Evolutionary conservation across 139 green algal genomes (phyloP), one percentile per base, ranked within the genome.

Genomic region (Closterium sp.): DNA sequence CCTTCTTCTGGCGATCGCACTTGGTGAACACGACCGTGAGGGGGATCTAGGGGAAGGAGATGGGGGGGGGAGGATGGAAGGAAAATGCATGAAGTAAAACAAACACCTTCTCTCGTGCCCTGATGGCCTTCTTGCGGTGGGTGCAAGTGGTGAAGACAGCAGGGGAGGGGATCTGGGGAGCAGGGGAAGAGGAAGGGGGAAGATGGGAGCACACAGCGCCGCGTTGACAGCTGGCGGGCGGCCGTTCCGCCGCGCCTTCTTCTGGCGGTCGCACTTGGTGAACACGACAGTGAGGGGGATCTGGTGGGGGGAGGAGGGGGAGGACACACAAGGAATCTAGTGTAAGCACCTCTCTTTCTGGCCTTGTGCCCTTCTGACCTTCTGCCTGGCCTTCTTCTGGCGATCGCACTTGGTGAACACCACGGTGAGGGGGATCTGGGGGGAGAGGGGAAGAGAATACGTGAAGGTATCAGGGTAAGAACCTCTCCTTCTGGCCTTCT

Each of bases 221-320:
- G 92, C 73, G 86, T 95, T 95, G 27, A 95, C 93, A n/a, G 84
- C 79, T 19, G 31, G 34, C 70, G 84, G 89, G 17, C 28, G 31
- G 7, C 86, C 86, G 34, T 92, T 92, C 29, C 89, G 89, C 93
- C 70, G 91, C 24, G 93, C 95, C 87, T 95, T 95, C 87, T 92
- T 95, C 31, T n/a, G 50, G 30, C 90, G 88, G 90, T 95, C 94
- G 62, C 85, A 91, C 70, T 98, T 98, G n/a, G 97, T 97, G 90
- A 97, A 98, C 21, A 99, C 96, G 3, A 99, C 87, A 10, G 93
- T 93, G 79, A 98, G 97, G 21, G 97, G 97, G 50, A 99, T 95
- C 45, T 97, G 94, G 7, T 22, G 4, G 62, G 89, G 27, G 89
- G 70, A n/a, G 42, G 84, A 34, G 79, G 24, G 27, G 27, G 17